Conservation (phyloP, 139 green algal genomes). For the Micractinium sp. region DNA sequence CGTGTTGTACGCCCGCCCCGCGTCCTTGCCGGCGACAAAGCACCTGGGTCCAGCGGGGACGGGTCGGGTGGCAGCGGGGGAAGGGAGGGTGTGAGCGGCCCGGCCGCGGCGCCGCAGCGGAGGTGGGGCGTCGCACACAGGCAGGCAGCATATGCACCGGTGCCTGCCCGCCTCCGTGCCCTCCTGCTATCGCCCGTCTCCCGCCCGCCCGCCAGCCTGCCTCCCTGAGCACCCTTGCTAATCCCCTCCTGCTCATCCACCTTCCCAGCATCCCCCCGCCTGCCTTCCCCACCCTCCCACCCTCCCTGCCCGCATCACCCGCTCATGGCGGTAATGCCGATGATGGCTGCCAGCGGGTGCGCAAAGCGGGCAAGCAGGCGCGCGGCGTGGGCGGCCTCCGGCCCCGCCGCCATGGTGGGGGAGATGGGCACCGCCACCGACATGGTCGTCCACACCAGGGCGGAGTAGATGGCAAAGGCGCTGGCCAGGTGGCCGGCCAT, state of each 20-base stretch:
- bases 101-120: too few species aligned
- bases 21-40: conserved; percentile 62
- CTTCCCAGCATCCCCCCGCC: too few species aligned
- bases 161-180: too few species aligned
- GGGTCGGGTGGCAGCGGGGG: too few species aligned
- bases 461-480: conserved; percentile 95
- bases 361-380: conserved; percentile 47
- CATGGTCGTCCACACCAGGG: conserved; percentile 93
- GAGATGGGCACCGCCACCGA: conserved; percentile 63
- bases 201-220: too few species aligned
- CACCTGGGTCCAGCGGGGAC: neutral
- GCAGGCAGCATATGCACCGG: too few species aligned
- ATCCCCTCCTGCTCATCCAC: too few species aligned
- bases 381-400: conserved; percentile 39
- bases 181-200: too few species aligned
- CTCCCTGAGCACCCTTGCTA: too few species aligned
- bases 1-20: conserved; percentile 96
- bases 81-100: neutral
- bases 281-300: neutral
- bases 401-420: conserved; percentile 9
- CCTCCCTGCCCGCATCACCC: conserved; percentile 39
- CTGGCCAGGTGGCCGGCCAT: conserved; percentile 94
- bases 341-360: conserved; percentile 81
- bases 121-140: too few species aligned
- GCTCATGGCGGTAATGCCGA: conserved; percentile 91